Evolutionary conservation across 768 basidiomycete species (phyloP), one percentile per base, ranked within the genome.

Genomic region (Termitomyces sp.): DNA sequence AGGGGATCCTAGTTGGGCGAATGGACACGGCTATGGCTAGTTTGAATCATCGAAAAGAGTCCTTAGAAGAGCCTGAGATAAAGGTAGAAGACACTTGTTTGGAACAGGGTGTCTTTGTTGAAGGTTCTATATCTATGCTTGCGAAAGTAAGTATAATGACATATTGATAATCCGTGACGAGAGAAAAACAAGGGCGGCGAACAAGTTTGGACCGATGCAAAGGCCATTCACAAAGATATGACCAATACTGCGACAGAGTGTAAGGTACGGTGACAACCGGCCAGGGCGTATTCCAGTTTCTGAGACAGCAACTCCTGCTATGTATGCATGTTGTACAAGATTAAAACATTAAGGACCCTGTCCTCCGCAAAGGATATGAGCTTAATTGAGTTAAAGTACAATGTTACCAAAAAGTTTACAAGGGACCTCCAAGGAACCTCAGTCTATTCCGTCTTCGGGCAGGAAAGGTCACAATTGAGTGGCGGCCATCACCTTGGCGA

Each of bases 401-500:
- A 37, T 25, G 42, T 32, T 19, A 47, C 19, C 31, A 14, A 47
- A 32, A 32, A 47, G 19, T 25, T 19, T 19, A 21, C 31, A 21
- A 31, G 8, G 14, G 46, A 48, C n/a, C n/a, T n/a, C n/a, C n/a
- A n/a, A n/a, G n/a, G n/a, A n/a, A n/a, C n/a, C 31, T 32, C 27
- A 19, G 9, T 47, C n/a, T 32, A 4, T 47, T 31, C 45, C 45
- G 19, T 3, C 32, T 34, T 48, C 21, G 47, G 47, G 14, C 23
- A 35, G 21, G 11, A 35, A 35, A 31, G 19, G 6, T 55, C 44
- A 55, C 34, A 45, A 17, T 31, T 19, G 31, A 31, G 27, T 52
- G 41, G 41, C 41, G 52, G 47, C 37, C 50, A 56, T 61, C 46
- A 44, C 60, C 58, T 51, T 59, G 62, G 51, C 62, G 41, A 62